These are phyloP conservation scores for Oryza australiensis DNA, from an alignment of 176 grass and related monocot species.

Conservation along the genomic window DNA sequence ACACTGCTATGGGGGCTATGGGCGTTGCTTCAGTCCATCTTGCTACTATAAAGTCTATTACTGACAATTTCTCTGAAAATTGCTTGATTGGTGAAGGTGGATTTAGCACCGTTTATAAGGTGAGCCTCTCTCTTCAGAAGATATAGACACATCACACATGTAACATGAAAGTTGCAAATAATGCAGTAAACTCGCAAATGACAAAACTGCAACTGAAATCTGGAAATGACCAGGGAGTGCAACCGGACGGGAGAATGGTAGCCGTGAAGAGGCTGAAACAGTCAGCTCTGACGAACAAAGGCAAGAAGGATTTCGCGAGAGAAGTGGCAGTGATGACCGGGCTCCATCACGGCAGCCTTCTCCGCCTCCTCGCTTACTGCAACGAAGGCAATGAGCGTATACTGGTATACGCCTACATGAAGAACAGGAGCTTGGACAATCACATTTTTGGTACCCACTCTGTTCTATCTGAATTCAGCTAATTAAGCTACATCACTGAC, in stretches of 20 bases:
- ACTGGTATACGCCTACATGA: conserved; percentile 23
- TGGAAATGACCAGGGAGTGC: neutral
- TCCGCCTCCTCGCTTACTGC: conserved; percentile 24
- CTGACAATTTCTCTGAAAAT: conserved; percentile 30
- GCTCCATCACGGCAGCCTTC: neutral
- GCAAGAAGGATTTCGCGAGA: neutral
- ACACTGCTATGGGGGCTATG: neutral
- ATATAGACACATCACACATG: too few species aligned
- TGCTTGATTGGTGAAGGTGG: conserved; percentile 35
- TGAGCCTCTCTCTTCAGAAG: neutral
- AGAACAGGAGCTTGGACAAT: neutral
- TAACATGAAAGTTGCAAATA: too few species aligned
- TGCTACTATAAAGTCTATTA: neutral
- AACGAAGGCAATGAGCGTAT: conserved; percentile 7
- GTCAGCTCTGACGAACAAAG: neutral
- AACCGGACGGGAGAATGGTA: neutral
- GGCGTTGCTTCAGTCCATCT: conserved; percentile 20
- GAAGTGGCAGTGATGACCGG: conserved; percentile 25
- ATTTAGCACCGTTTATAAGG: conserved; percentile 38
- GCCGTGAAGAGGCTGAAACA: conserved; percentile 4
- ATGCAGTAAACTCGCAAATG: too few species aligned
- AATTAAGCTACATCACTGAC: neutral
- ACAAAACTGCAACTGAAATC: too few species aligned
- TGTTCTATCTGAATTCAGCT: neutral
- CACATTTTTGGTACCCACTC: conserved; percentile 26